Evolutionary conservation across 768 basidiomycete genomes (phyloP), one percentile per base, ranked within the genome.

Genomic region (Lepiota subincarnata): DNA sequence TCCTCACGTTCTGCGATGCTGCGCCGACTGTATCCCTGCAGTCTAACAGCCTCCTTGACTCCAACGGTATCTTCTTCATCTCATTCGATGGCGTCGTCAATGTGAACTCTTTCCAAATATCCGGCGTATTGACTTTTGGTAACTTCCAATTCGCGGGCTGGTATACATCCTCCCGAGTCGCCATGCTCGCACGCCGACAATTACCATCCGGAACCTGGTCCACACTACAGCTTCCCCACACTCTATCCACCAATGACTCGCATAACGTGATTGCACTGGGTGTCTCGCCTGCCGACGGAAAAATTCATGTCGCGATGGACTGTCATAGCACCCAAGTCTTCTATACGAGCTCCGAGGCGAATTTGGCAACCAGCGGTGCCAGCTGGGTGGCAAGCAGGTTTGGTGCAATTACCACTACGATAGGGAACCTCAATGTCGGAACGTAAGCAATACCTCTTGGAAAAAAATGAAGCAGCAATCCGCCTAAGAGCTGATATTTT

Each of bases 1-100:
- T 62, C 12, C 6, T 60, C 10, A 38, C 47, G 19, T 14, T 58
- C 36, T 63, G 66, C 43, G 55, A 28, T 22, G 73, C 70, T n/a
- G 76, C 71, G 14, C 76, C 75, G 14, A 64, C 56, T 3, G 73
- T 76, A 22, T 70, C 72, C n/a, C 58, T 73, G 22, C 60, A 70
- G 22, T 65, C 68, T 7, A 74, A 73, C 55, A 68, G 66, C 11
- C 60, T 66, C 22, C 67, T 76, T 12, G 76, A 78, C 50, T 18
- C 68, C 0, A 67, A 68, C 36, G 73, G 75, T 8, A 64, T 76
- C 38, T 78, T 71, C 60, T 77, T 76, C 55, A 60, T 76, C 41
- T 75, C 74, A 1, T 78, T 68, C 49, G 76, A 78, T 51, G 74
- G 75, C 8, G 68, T 78, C 37, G 73, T 78, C 38, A 76, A 76